Base-by-base conservation (phyloP, 208 protist species). In the Trypanosoma lewisi region DNA sequence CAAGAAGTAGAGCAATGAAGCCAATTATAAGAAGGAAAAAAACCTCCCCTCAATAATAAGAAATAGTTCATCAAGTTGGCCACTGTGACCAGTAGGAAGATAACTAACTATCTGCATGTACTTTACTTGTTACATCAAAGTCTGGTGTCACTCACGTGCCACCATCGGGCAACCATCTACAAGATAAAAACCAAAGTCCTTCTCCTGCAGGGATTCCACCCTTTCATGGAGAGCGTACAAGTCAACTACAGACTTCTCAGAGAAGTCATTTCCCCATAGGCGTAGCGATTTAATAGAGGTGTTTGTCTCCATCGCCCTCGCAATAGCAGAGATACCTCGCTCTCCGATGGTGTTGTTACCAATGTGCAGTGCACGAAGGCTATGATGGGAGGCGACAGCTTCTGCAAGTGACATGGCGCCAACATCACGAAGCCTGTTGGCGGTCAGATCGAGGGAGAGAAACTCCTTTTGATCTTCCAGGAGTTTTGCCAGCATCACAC, bases 201-300 rank as follows among this genome's bases (percentile, higher is more conserved):
- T 49, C 31, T 66, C 25, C 2, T 76, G 58, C 42, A 93, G 57
- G 19, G 54, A 57, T 47, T 78, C 52, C 7, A 91, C 49, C 49
- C 76, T 67, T 11, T 74, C 73, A n/a, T 80, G 73, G 14, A 74
- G 60, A n/a, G 54, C 23, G 56, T 78, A 82, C 1, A 93, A 45
- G 17, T 75, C 68, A 8, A 31, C 47, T 17, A 80, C 71, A 11
- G 78, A 67, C 4, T 48, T 55, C 5, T 76, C 80, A 4, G 73
- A 75, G 55, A 91, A 74, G 47, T 75, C 72, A 61, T 94, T 94
- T 39, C 87, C 87, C 87, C 87, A 94, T 28, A 91, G 27, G n/a
- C 64, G 55, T 2, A 94, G 50, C 49, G 67, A 45, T 11, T 36
- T 59, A 41, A 94, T 44, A 1, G 71, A 71, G 14, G 60, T 48